Evolutionary conservation across 2,329 filamentous ascomycete species (phyloP), one percentile per base, ranked within the genome.

Genomic region (Boeremia exigua): DNA sequence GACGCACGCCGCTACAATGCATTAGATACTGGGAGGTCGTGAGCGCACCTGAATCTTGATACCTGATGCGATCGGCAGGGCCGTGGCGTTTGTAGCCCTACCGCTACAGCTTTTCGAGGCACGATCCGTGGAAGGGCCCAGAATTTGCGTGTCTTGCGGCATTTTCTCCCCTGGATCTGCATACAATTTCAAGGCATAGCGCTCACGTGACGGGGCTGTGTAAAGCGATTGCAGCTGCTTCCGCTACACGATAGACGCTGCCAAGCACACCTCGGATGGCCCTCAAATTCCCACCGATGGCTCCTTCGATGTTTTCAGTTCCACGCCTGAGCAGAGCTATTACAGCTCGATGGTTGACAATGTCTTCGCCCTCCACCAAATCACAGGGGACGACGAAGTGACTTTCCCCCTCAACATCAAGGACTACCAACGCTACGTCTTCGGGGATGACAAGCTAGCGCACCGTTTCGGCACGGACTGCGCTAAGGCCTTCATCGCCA

Each of bases 341-440:
- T 17, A 17, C 28, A 52, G 52, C 51, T 60, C 62, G 57, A 68
- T 68, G 65, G 54, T 58, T 47, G 56, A 59, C 47, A 49, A 64
- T 62, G 64, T 65, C 38, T 61, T 67, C 46, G 54, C 61, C 46
- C 59, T 67, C 34, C 57, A 66, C 56, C 50, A 56, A 44, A 62
- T 62, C 38, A 27, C 49, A 43, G 59, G 45, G 48, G 58, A 47
- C 42, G 49, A 60, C 12, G 48, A 54, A 23, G 52, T 56, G 34
- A 57, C 38, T 12, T 66, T 66, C 39, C 66, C 66, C 15, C 65
- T 68, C 38, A 43, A 62, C 30, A 39, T 63, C 51, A 59, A 58
- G 12, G 64, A 67, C 34, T 68, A 67, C 44, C 64, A 67, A 44
- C 61, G 58, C 36, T 68, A 66, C 45, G 51, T 67, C n/a, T 68